Conservation (phyloP, 2,329 filamentous ascomycete species). For the Trichoderma harzianum region DNA sequence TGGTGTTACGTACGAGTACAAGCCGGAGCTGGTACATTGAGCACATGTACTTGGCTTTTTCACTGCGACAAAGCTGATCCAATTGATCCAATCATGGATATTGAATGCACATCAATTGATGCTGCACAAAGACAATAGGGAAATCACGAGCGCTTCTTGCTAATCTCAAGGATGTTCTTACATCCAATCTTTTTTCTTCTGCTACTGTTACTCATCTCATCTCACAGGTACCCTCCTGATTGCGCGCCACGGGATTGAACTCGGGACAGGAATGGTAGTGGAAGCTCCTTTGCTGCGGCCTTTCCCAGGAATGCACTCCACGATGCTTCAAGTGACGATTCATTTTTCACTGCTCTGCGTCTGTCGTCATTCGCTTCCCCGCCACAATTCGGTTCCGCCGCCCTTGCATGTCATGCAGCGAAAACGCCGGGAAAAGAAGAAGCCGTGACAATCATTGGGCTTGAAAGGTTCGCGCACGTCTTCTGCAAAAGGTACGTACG, state of each 20-base stretch:
- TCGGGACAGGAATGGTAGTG: not conserved
- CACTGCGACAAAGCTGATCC: not conserved
- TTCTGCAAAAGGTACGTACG: not conserved
- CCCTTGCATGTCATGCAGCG: not conserved
- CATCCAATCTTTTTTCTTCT: not conserved
- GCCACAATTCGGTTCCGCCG: not conserved
- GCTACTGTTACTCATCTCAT: not conserved
- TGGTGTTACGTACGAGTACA: not conserved
- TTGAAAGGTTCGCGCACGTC: not conserved
- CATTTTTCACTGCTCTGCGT: not conserved
- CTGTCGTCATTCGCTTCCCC: constrained; percentile 7
- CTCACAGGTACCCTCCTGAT: not conserved
- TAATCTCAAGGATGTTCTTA: not conserved
- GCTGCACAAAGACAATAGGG: not conserved
- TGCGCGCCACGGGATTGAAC: not conserved
- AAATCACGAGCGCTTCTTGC: not conserved
- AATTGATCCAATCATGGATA: not conserved
- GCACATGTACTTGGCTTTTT: not conserved
- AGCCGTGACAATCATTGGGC: not conserved
- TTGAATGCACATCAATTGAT: not conserved
- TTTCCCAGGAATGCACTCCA: not conserved
- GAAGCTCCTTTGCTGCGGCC: not conserved
- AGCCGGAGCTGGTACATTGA: not conserved
- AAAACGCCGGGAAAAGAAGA: not conserved
- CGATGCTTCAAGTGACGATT: constrained; percentile 6